Base-by-base conservation (phyloP, 306 rosid genomes). In the Prunus davidiana region DNA sequence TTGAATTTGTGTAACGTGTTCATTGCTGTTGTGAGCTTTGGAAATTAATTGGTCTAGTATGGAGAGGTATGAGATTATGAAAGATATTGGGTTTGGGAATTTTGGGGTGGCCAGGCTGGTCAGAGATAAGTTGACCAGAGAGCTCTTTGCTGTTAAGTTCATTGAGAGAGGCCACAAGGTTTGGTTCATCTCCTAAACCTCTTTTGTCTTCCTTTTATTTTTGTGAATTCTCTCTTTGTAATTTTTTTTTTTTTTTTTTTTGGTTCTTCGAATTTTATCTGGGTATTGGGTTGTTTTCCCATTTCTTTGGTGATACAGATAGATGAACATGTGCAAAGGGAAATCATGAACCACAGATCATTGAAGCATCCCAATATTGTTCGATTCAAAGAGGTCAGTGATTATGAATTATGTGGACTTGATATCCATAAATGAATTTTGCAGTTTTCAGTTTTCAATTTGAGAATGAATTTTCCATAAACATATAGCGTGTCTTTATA, bases 311-410 rank as follows among this genome's bases (percentile, higher is more conserved):
- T 52, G 1, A 60, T 82, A 79, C 84, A 92, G 97, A 92, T 92
- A 81, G 97, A 88, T 76, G 93, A 92, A 65, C 84, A 88, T 75
- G 97, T 92, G 19, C 89, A 86, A 70, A 88, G 93, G 81, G 97
- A 92, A 75, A 92, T 92, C 85, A 87, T 92, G 96, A 92, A 92
- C 82, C 97, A 92, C 69, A 87, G 97, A 81, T 90, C 96, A 58
- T 73, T 92, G 85, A 92, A 92, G 88, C 96, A 92, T 80, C 88
- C 96, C 27, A 88, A 92, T 85, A 90, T 90, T 63, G 76, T 88
- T 79, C 88, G 89, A 69, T 92, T 92, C 87, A 92, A 92, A 84
- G 96, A 90, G 97, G 96, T 87, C 24, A 69, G 85, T 72, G 11
- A 56, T 81, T 2, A 18, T 75, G 51, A 63, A 8, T 47, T n/a